Conservation (phyloP, 1,284 basidiomycete genomes). For the Cutaneotrichosporon mucoides region DNA sequence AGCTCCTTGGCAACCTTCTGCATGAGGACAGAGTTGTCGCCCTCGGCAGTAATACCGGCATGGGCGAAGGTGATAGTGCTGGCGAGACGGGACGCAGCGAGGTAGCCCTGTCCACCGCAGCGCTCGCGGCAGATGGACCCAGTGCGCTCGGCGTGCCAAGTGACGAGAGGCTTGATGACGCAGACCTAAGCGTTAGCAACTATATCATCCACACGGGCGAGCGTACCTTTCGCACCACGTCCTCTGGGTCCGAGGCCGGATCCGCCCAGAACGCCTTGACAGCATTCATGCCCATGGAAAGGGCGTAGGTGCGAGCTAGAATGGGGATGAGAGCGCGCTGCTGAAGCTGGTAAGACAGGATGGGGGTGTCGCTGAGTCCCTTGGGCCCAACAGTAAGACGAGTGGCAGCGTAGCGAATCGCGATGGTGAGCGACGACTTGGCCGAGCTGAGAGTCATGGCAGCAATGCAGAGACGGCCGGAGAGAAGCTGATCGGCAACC, state of each 20-base stretch:
- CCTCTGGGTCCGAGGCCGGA: slow-evolving; percentile 5
- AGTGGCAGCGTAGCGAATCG: slow-evolving; percentile 15
- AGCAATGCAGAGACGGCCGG: slow-evolving; percentile 17
- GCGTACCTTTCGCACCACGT: slow-evolving; percentile 9
- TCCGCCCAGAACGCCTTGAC: slow-evolving; percentile 15
- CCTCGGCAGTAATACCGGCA: slow-evolving; percentile 17
- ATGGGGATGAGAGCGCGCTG: slow-evolving; percentile 15
- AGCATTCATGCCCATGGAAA: slow-evolving; percentile 12
- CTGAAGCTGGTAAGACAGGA: slow-evolving; percentile 17
- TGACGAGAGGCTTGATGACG: slow-evolving; percentile 18
- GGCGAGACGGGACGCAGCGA: slow-evolving; percentile 4
- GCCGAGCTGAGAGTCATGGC: slow-evolving; percentile 11
- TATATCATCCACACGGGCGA: too few relatives aligned
- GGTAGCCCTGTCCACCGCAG: slow-evolving; percentile 17
- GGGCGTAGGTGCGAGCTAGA: slow-evolving; percentile 13
- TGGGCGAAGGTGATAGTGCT: slow-evolving; percentile 12
- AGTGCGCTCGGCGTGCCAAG: slow-evolving; percentile 13
- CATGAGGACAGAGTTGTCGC: slow-evolving; percentile 19
- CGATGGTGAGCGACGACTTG: slow-evolving; percentile 9
- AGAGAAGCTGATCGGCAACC: slow-evolving; percentile 18
- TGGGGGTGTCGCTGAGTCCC: slow-evolving; percentile 10
- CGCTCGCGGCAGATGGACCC: slow-evolving; percentile 15
- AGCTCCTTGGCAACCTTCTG: slow-evolving; percentile 19
- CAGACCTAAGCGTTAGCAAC: background rate
- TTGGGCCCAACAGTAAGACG: slow-evolving; percentile 11